A percentile compares a stretch with the other conserved stretches of the same genome.
These are phyloP conservation scores for Comarum palustre DNA, from an alignment of 306 rosid species.

Conservation along the genomic window DNA sequence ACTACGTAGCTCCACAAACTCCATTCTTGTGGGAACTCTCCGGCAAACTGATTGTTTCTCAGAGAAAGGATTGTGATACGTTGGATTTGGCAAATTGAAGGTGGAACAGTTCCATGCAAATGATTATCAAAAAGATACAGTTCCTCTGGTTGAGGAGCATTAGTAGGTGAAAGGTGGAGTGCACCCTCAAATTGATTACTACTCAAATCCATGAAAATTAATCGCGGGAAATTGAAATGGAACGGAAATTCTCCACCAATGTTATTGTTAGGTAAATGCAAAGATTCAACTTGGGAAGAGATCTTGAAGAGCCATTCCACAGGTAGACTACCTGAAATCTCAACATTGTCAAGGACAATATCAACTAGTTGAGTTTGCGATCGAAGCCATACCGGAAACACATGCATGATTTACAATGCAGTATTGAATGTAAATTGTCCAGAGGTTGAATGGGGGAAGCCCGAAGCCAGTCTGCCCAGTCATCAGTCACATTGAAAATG, in stretches of 20 bases:
- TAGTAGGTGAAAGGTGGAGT: constrained; percentile 11
- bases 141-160: neutral
- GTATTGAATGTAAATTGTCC: neutral
- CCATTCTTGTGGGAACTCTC: neutral
- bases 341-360: neutral
- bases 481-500: neutral
- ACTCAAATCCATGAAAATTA: neutral
- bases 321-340: constrained; percentile 23
- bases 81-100: neutral
- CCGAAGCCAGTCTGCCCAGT: no score
- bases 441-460: neutral
- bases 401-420: neutral
- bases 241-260: constrained; percentile 13
- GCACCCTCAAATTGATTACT: constrained; percentile 23
- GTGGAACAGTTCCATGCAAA: neutral
- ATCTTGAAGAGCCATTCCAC: constrained; percentile 16
- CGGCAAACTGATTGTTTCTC: neutral
- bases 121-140: neutral
- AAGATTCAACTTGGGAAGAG: neutral
- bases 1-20: accelerated
- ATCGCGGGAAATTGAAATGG: neutral
- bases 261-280: constrained; percentile 19
- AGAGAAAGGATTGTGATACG: neutral
- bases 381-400: constrained; percentile 24
- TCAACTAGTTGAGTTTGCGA: constrained; percentile 15